These are phyloP conservation scores for Chaetomiaceae sp. DNA, from an alignment of 2,329 filamentous ascomycete genomes.

Conservation along the genomic window DNA sequence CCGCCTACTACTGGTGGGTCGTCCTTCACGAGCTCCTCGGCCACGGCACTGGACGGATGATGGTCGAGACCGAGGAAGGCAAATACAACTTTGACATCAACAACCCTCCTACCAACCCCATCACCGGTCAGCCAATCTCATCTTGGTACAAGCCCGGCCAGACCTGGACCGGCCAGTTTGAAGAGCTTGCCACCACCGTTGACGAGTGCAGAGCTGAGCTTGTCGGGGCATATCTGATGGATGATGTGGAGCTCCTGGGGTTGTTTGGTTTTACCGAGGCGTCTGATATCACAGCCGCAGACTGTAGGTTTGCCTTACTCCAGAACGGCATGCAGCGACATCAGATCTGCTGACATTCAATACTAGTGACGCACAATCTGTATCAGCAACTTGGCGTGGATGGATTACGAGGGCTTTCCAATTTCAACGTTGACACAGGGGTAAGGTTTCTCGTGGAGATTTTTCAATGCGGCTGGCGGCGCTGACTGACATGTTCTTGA, in stretches of 20 bases:
- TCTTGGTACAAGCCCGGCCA: constrained; percentile 59
- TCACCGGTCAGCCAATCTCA: constrained; percentile 48
- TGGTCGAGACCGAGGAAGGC: constrained; percentile 48
- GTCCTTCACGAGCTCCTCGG: constrained; percentile 61
- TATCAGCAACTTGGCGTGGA: constrained; percentile 40
- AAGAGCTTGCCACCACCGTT: constrained; percentile 52
- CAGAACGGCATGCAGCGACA: too few relatives aligned
- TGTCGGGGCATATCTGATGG: constrained; percentile 41
- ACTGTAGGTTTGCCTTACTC: constrained; percentile 28
- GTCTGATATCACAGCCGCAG: constrained; percentile 34
- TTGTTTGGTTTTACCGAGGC: constrained; percentile 38
- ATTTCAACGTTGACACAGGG: constrained; percentile 33
- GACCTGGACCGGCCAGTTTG: constrained; percentile 59
- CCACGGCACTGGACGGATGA: constrained; percentile 59
- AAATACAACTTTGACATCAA: constrained; percentile 58
- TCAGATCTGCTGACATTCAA: background rate
- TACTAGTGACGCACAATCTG: constrained; percentile 33
- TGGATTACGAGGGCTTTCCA: constrained; percentile 35
- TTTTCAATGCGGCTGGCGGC: background rate
- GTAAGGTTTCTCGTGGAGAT: background rate
- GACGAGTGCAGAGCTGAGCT: constrained; percentile 50
- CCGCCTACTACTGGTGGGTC: constrained; percentile 63
- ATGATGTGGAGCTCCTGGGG: constrained; percentile 38
- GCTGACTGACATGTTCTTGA: background rate
- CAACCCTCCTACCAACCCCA: constrained; percentile 51